Conservation (phyloP, 129 eudicot genomes). For the Tagetes patula region DNA sequence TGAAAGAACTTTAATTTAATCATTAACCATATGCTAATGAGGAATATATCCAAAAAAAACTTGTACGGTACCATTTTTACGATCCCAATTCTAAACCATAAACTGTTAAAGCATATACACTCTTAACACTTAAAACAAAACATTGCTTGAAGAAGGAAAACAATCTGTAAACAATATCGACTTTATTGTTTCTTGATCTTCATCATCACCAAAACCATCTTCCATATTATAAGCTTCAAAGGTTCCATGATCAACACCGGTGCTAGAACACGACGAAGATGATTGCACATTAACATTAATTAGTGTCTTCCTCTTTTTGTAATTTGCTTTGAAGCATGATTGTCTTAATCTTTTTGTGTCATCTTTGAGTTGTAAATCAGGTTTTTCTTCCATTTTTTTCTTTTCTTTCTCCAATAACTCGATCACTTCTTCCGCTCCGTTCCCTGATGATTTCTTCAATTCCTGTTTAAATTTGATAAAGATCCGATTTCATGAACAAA, state of each 20-base stretch:
- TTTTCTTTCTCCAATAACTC: slow-evolving; percentile 60
- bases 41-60: not conserved
- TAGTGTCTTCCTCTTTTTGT: slow-evolving; percentile 69
- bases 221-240: slow-evolving; percentile 15
- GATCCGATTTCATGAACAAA: not conserved
- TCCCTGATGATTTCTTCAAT: slow-evolving; percentile 44
- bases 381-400: slow-evolving; percentile 64
- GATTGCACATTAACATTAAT: not conserved
- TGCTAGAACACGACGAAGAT: slow-evolving; percentile 31
- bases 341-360: slow-evolving; percentile 83
- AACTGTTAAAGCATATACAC: slow-evolving; percentile 8
- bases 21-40: no score
- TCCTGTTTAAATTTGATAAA: slow-evolving; percentile 40
- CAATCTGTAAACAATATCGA: slow-evolving; percentile 23
- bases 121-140: slow-evolving; percentile 13
- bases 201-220: slow-evolving; percentile 24
- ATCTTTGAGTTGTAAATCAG: slow-evolving; percentile 65
- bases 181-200: slow-evolving; percentile 29
- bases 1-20: no score
- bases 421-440: slow-evolving; percentile 43
- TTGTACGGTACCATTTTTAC: slow-evolving; percentile 1
- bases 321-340: slow-evolving; percentile 85
- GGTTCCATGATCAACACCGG: slow-evolving; percentile 26
- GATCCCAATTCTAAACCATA: not conserved
- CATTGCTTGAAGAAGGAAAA: slow-evolving; percentile 27